A percentile compares a stretch with the other conserved stretches of the same genome.
Evolutionary conservation across 2,329 filamentous ascomycete genomes (phyloP).

Genomic region (Annulohypoxylon truncatum): DNA sequence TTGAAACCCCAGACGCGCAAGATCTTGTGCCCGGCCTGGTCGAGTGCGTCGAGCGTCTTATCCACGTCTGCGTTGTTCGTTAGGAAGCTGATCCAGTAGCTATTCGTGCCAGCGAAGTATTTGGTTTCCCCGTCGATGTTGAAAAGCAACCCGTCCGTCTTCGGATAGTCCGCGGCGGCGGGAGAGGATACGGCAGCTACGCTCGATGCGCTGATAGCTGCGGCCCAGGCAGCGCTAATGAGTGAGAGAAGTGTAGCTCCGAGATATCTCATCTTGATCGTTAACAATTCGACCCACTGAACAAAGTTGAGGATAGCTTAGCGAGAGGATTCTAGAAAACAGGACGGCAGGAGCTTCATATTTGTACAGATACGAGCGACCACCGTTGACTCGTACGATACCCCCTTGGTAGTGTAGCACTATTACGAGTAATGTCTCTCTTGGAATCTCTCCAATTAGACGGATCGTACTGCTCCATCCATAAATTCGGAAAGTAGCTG

Average conservation of each 20-base stretch:
- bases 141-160: conserved; percentile 49
- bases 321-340: neutral
- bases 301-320: neutral
- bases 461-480: conserved; percentile 39
- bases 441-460: conserved; percentile 20
- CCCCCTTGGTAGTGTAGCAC: neutral
- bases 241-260: conserved; percentile 40
- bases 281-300: neutral
- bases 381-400: neutral
- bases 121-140: conserved; percentile 56
- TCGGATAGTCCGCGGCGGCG: conserved; percentile 41
- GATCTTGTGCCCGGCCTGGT: conserved; percentile 65
- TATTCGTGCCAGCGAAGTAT: conserved; percentile 64
- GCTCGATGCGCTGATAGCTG: conserved; percentile 6
- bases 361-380: conserved; percentile 7
- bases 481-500: conserved; percentile 22
- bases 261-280: conserved; percentile 43
- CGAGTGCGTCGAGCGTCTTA: conserved; percentile 60
- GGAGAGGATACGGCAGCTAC: conserved; percentile 28
- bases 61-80: conserved; percentile 66
- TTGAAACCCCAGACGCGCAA: conserved; percentile 73
- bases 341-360: conserved; percentile 3
- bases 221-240: conserved; percentile 38
- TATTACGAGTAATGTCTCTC: neutral
- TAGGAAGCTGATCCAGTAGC: conserved; percentile 65